phyloP scores from a whole-genome alignment of 768 basidiomycete genomes.

The Pulveroboletus sp. region DNA sequence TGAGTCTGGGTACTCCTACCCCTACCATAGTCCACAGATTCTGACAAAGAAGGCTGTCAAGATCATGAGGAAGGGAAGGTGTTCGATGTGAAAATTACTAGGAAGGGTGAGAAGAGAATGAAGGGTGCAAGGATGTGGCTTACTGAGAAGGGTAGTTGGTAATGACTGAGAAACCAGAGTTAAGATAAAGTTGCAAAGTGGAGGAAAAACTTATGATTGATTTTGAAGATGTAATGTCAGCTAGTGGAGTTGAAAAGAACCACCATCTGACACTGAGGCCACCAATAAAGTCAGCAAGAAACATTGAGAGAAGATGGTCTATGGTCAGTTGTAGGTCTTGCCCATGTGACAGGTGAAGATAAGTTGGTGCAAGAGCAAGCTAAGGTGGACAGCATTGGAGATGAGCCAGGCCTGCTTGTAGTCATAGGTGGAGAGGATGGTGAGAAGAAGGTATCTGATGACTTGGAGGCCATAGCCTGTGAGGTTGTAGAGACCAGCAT shows the following conservation, averaged over 20 bases:
- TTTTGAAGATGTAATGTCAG: constrained; percentile 44
- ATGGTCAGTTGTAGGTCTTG: constrained; percentile 79
- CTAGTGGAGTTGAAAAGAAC: constrained; percentile 41
- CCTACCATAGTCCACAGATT: too few relatives aligned
- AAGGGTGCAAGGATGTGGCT: constrained; percentile 22
- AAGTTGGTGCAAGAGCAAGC: constrained; percentile 92
- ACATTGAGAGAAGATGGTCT: constrained; percentile 76
- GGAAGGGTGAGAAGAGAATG: constrained; percentile 7
- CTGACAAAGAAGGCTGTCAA: constrained; percentile 87
- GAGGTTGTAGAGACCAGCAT: constrained; percentile 80
- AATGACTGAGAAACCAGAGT: constrained; percentile 55
- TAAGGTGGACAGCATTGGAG: constrained; percentile 75
- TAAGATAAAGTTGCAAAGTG: not conserved
- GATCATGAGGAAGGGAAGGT: constrained; percentile 93
- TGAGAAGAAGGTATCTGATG: constrained; percentile 70
- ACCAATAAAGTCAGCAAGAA: constrained; percentile 82
- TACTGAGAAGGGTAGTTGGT: constrained; percentile 98
- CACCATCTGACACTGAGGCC: constrained; percentile 98
- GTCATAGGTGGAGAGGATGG: constrained; percentile 50
- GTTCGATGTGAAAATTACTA: constrained; percentile 82
- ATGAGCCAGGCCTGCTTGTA: constrained; percentile 66
- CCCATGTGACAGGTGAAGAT: constrained; percentile 89
- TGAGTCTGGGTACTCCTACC: too few relatives aligned
- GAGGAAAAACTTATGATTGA: constrained; percentile 69
- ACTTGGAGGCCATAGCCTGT: constrained; percentile 89